These are phyloP conservation scores for Gossypium stocksii DNA, from an alignment of 345 rosid genomes.

Conservation along the genomic window DNA sequence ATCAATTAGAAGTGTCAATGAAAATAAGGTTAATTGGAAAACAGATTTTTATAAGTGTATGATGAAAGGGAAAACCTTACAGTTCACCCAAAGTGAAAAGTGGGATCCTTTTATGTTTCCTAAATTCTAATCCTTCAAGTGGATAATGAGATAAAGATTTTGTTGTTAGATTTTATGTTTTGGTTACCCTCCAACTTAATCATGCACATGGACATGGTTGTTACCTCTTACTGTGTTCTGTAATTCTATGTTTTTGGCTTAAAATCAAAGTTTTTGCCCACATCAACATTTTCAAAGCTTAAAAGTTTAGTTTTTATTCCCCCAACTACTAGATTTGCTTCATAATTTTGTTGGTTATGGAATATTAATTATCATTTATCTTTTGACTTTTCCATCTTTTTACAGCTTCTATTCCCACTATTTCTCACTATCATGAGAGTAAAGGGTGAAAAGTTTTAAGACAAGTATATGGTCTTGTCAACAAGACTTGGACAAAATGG, in stretches of 20 bases:
- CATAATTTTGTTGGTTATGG: slow-evolving; percentile 16
- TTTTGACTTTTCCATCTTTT: slow-evolving; percentile 3
- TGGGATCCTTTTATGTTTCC: too few relatives aligned
- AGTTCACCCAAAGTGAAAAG: too few relatives aligned
- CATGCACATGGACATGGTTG: neutral
- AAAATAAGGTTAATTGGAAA: too few relatives aligned
- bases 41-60: too few relatives aligned
- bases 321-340: neutral
- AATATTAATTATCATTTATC: slow-evolving; percentile 3
- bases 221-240: neutral
- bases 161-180: neutral
- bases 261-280: neutral
- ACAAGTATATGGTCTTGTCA: neutral
- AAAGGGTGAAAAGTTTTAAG: neutral
- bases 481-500: too few relatives aligned
- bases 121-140: too few relatives aligned
- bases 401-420: slow-evolving; percentile 10
- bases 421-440: neutral
- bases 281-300: neutral
- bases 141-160: neutral
- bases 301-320: neutral
- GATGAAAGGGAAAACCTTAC: too few relatives aligned
- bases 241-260: slow-evolving; percentile 5
- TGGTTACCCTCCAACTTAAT: neutral
- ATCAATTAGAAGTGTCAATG: too few relatives aligned